Base-by-base conservation (phyloP, 306 rosid species). In the Gynostemma pentaphyllum region DNA sequence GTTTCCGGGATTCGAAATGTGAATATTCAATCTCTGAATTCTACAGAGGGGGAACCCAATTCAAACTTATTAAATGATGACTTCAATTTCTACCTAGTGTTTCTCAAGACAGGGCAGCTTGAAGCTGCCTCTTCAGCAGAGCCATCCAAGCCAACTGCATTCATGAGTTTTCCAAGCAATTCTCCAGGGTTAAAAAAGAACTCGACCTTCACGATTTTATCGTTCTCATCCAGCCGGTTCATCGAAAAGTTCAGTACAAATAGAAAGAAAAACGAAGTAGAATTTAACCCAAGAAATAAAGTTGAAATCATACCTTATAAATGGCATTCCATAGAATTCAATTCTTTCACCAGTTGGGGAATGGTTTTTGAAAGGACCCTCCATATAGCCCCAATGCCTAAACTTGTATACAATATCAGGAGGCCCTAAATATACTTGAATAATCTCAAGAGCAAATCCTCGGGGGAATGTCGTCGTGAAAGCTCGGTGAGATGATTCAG, bases 351-450 rank as follows among this genome's bases (percentile, higher is more conserved):
- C 83, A 13, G 90, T 83, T 8, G 89, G 86, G 41, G 79, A 73
- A 44, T 76, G 88, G 56, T 71, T 73, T 42, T 76, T 74, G 80
- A 80, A 85, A 70, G 95, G 82, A 42, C 95, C 90, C 68, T 87
- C 95, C 95, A 87, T 83, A 74, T 57, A 83, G 19, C 95, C 90
- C 95, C 90, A 87, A 22, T 87, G 95, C 70, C 95, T 75, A 53
- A 87, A 87, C 63, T 87, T 83, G 84, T 69, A 87, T 10, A 83
- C 82, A 40, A 83, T 73, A 19, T 73, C 50, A 0, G 95, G 90
- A 0, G 87, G 84, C 3, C 90, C 90, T 2, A 76, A 53, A 48
- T 77, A 83, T 1, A 80, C 85, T 10, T 74, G 79, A 0, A 83
- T 50, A 56, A 83, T 41, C 70, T 87, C 95, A 57, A 83, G 51